Evolutionary conservation across 331 rosid species (phyloP), one percentile per base, ranked within the genome.

Genomic region (Stylosanthes scabra): DNA sequence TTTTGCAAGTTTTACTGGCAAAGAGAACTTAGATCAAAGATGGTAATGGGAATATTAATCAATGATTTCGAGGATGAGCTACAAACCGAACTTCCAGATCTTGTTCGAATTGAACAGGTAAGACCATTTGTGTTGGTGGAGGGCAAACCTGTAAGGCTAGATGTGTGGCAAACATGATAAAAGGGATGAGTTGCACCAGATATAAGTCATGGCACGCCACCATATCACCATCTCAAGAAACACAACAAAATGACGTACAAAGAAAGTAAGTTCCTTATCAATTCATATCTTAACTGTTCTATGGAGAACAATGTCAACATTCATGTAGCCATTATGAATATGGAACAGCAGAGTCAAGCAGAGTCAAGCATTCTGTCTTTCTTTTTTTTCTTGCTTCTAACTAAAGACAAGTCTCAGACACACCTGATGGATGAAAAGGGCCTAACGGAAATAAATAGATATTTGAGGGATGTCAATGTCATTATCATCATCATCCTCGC

Each of bases 401-500:
- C 86, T 69, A 72, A 78, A 74, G 59, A 75, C 66, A 80, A 61
- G 64, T 52, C 69, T 82, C 49, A 3, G 60, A 15, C 51, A 62
- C 68, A 67, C 67, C 61, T 20, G 68, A 68, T 39, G 2, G 20
- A 45, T 12, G 77, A 67, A 72, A 68, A 58, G 56, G 68, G 51
- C 74, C 88, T 86, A 93, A 66, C 94, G 86, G 88, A 83, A 93
- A 81, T 93, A 93, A 79, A 93, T 83, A n/a, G 98, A 93, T 42
- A 93, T 31, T 69, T 78, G 89, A 25, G 98, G 98, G 59, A 91
- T 86, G 76, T 93, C 98, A 52, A 91, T 78, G 54, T 93, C 98
- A 14, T 93, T 83, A 71, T 89, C 97, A 14, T 91, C 97, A 0
- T 93, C 97, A 15, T 93, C 98, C 86, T 93, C 98, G 0, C 98